These are phyloP conservation scores for Malassezia furfur DNA, from an alignment of 1,284 basidiomycete genomes.

Conservation along the genomic window DNA sequence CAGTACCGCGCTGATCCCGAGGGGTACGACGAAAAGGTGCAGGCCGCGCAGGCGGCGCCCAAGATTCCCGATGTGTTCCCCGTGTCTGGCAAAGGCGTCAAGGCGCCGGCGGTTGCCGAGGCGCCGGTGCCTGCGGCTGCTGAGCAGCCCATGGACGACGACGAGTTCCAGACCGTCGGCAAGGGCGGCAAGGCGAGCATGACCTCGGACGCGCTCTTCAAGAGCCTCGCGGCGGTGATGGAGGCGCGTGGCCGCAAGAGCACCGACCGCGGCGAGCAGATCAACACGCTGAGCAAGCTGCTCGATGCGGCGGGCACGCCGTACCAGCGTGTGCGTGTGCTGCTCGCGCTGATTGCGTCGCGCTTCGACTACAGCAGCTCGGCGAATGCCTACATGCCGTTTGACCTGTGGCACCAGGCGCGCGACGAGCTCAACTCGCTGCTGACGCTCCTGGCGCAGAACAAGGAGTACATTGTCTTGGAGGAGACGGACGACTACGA, in stretches of 20 bases:
- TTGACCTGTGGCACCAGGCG: constrained; percentile 80
- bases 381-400: constrained; percentile 74
- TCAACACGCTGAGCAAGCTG: constrained; percentile 78
- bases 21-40: constrained; percentile 67
- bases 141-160: constrained; percentile 51
- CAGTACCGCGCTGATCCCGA: constrained; percentile 83
- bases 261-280: constrained; percentile 90
- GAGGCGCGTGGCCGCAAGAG: constrained; percentile 96
- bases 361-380: constrained; percentile 96
- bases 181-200: constrained; percentile 79
- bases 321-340: constrained; percentile 88
- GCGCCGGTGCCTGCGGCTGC: constrained; percentile 49
- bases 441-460: constrained; percentile 63
- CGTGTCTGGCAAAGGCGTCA: constrained; percentile 52
- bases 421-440: constrained; percentile 81
- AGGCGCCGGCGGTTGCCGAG: constrained; percentile 51
- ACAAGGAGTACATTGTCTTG: constrained; percentile 65
- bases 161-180: constrained; percentile 76
- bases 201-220: constrained; percentile 82
- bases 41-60: constrained; percentile 49
- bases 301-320: constrained; percentile 67
- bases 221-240: constrained; percentile 78
- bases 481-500: constrained; percentile 88
- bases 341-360: constrained; percentile 83
- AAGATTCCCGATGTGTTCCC: constrained; percentile 2